phyloP scores from a whole-genome alignment of 2,329 filamentous ascomycete genomes.

The Clarireedia sp. region DNA sequence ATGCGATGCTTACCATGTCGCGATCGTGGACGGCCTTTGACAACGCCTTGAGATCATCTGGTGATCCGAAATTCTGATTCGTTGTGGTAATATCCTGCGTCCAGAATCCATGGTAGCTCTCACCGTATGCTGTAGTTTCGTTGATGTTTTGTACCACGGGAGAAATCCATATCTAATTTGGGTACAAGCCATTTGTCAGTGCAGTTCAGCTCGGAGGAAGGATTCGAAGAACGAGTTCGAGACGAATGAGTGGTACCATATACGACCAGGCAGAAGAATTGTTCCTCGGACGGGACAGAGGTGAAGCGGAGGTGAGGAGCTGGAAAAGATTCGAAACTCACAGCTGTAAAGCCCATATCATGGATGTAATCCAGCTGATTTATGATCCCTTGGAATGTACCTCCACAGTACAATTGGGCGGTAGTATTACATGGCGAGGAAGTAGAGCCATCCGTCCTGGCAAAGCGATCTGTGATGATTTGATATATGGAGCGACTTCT shows the following conservation, averaged over 20 bases:
- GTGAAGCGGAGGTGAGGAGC: background rate
- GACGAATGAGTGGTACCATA: background rate
- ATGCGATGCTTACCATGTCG: slow-evolving; percentile 33
- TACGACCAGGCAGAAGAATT: background rate
- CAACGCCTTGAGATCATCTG: slow-evolving; percentile 49
- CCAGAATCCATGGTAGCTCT: slow-evolving; percentile 39
- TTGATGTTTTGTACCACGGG: slow-evolving; percentile 34
- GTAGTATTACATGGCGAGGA: slow-evolving; percentile 24
- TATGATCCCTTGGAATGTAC: slow-evolving; percentile 38
- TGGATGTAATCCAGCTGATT: slow-evolving; percentile 40
- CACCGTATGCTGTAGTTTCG: slow-evolving; percentile 31
- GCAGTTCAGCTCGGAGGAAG: background rate
- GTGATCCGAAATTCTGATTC: slow-evolving; percentile 51
- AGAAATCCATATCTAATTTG: slow-evolving; percentile 33
- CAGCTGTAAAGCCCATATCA: slow-evolving; percentile 31
- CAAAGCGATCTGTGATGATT: slow-evolving; percentile 35
- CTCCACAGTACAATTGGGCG: slow-evolving; percentile 36
- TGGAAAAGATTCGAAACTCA: slow-evolving; percentile 11
- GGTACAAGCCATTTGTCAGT: background rate
- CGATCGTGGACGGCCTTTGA: slow-evolving; percentile 45
- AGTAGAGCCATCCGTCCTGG: slow-evolving; percentile 29
- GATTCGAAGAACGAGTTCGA: background rate
- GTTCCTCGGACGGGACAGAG: background rate
- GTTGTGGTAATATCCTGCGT: slow-evolving; percentile 39
- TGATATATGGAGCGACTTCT: slow-evolving; percentile 34